Conservation (phyloP, 2,329 filamentous ascomycete genomes). For the Penicillium carneum region DNA sequence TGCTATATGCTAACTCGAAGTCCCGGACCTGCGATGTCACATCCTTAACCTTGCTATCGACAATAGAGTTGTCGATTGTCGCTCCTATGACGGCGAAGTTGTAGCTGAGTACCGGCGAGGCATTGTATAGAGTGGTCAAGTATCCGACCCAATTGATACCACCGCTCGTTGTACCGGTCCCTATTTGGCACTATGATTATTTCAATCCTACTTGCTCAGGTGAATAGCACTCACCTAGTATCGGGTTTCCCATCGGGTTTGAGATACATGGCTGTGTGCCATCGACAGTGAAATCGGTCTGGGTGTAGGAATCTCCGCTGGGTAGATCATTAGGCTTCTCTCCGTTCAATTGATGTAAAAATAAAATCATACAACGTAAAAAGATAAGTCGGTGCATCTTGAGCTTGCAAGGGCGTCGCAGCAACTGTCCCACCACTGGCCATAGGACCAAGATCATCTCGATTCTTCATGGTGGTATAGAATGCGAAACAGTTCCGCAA, state of each 20-base stretch:
- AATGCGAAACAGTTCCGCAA: not conserved
- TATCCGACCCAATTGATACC: conserved; percentile 63
- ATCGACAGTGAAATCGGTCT: conserved; percentile 64
- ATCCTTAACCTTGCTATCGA: conserved; percentile 61
- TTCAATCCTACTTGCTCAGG: conserved; percentile 9
- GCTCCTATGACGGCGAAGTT: conserved; percentile 65
- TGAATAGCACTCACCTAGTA: conserved; percentile 33
- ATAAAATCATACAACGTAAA: conserved; percentile 52
- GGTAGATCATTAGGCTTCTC: not conserved
- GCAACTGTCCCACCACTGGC: conserved; percentile 4
- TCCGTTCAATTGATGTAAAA: not conserved
- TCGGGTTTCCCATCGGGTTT: conserved; percentile 69
- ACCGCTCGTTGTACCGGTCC: conserved; percentile 58
- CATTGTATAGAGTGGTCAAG: conserved; percentile 58
- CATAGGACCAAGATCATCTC: conserved; percentile 1
- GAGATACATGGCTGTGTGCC: conserved; percentile 59
- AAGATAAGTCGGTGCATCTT: conserved; percentile 42
- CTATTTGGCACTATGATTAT: conserved; percentile 39
- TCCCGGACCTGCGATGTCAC: conserved; percentile 59
- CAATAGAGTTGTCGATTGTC: conserved; percentile 60
- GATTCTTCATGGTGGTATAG: conserved; percentile 2
- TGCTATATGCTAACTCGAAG: conserved; percentile 52
- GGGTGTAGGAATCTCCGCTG: conserved; percentile 67
- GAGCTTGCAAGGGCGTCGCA: conserved; percentile 25
- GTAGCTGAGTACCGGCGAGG: conserved; percentile 58